Base-by-base conservation (phyloP, 2,329 filamentous ascomycete species). In the Ophiosphaerella herpotricha region DNA sequence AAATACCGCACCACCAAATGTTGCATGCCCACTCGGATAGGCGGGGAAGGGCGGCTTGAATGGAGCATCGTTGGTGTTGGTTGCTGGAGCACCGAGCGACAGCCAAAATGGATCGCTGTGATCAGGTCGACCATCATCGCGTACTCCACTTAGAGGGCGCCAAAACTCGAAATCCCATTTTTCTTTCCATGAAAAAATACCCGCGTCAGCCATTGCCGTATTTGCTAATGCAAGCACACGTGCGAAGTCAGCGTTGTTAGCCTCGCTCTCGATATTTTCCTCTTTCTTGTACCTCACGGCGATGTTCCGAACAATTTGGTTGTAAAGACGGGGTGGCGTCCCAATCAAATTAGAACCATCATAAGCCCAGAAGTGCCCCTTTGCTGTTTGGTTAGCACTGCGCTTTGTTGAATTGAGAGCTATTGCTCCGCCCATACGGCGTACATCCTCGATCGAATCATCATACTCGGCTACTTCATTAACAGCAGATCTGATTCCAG, bases 121-220 rank as follows among this genome's bases (percentile, higher is more conserved):
- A 23, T 50, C 46, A 31, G 44, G 43, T 13, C 53, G 51, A 1
- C 35, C 31, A 14, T 65, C 65, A 23, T 60, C 40, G 13, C 65
- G 61, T 12, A 68, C 58, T 23, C 65, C 65, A 8, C 60, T 60
- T 1, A 68, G 46, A 1, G 65, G 65, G 16, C 65, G 64, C 65
- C 65, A 68, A 44, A 64, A 66, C 38, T 67, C 61, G 41, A 61
- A 68, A 36, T 51, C 52, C 57, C 64, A 67, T 35, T 68, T 68
- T 35, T 61, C 63, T 11, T 57, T 63, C 65, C 65, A 67, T 23
- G 61, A 57, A 39, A 65, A 66, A 45, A 68, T 60, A 18, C 65
- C 64, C 2, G 65, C 65, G 32, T 68, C 65, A 6, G 59, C 58
- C 42, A 58, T 42, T 5, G 65, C 61, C 21, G 50, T 53, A 45